Base-by-base conservation (phyloP, 352 stramenopile genomes). In the Phytophthora megakarya region DNA sequence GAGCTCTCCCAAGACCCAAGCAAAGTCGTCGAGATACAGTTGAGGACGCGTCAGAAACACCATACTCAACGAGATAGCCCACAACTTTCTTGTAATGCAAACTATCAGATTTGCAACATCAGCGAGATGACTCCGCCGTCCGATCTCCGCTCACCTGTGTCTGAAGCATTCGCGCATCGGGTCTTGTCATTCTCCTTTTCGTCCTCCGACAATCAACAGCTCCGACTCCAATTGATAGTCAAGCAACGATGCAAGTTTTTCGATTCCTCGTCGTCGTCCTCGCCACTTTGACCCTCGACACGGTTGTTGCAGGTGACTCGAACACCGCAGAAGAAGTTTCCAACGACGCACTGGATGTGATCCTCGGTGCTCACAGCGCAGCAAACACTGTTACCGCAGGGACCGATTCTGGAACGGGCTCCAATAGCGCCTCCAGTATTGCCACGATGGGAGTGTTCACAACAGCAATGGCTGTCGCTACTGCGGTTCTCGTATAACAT, bases 291-390 rank as follows among this genome's bases (percentile, higher is more conserved):
- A 16, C 39, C 18, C 18, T 72, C 45, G 23, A 72, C 19, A 47
- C 40, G 10, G 51, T 56, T n/a, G n/a, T n/a, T n/a, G 16, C 38
- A 21, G 53, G 63, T n/a, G 57, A 65, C n/a, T 65, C 62, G 13
- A 53, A 32, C 23, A 70, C 62, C 15, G 37, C 40, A 11, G 47
- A 58, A 10, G 30, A 54, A 15, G 32, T 56, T 37, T 53, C 62
- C 2, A 26, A 64, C 16, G 51, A 68, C 39, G 47, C 50, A 8
- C 49, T 58, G 3, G 64, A 72, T 26, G 64, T 72, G 19, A 72
- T 72, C 51, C 50, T 72, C 32, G 64, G 57, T 16, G 51, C 64
- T 9, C 55, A 50, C 44, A 67, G 51, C 38, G 55, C 13, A 5
- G 19, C 45, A 9, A 48, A 48, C 2, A 65, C 54, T n/a, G 40